phyloP scores from a whole-genome alignment of 345 rosid species.

The Citrus sp. region DNA sequence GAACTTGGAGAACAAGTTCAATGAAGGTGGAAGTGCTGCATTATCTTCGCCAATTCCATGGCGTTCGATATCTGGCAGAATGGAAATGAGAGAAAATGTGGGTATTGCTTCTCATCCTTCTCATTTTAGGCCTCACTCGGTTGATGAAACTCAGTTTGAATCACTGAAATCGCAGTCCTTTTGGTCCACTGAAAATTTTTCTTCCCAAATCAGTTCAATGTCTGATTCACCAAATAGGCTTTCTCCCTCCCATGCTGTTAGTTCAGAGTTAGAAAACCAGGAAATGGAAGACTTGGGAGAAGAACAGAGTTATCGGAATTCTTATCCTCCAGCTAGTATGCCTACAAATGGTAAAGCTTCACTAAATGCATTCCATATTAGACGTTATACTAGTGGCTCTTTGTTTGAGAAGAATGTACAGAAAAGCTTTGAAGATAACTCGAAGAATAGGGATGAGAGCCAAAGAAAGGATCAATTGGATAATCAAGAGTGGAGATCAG shows the following conservation, averaged over 20 bases:
- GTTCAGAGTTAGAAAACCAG: slow-evolving; percentile 36
- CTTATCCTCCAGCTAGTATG: slow-evolving; percentile 33
- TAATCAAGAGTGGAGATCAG: slow-evolving; percentile 22
- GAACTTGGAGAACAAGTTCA: slow-evolving; percentile 34
- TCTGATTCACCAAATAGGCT: slow-evolving; percentile 36
- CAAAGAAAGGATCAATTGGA: slow-evolving; percentile 21
- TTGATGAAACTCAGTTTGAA: slow-evolving; percentile 52
- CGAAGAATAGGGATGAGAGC: slow-evolving; percentile 18
- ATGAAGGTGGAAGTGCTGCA: slow-evolving; percentile 20
- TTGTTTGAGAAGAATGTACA: slow-evolving; percentile 24
- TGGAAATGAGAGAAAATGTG: slow-evolving; percentile 33
- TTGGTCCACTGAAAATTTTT: slow-evolving; percentile 38
- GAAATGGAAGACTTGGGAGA: slow-evolving; percentile 36
- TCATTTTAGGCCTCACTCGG: slow-evolving; percentile 57
- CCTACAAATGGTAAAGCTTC: slow-evolving; percentile 15
- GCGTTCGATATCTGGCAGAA: slow-evolving; percentile 41
- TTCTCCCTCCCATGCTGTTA: slow-evolving; percentile 42
- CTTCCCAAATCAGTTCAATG: slow-evolving; percentile 39
- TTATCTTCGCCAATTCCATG: slow-evolving; percentile 39
- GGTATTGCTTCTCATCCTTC: slow-evolving; percentile 19
- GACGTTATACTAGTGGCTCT: slow-evolving; percentile 30
- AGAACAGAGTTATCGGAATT: slow-evolving; percentile 28
- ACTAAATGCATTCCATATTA: slow-evolving; percentile 34
- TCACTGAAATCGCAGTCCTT: slow-evolving; percentile 41
- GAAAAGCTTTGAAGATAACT: slow-evolving; percentile 17